These are phyloP conservation scores for Colletotrichum magnum DNA, from an alignment of 2,329 filamentous ascomycete genomes.

Conservation along the genomic window DNA sequence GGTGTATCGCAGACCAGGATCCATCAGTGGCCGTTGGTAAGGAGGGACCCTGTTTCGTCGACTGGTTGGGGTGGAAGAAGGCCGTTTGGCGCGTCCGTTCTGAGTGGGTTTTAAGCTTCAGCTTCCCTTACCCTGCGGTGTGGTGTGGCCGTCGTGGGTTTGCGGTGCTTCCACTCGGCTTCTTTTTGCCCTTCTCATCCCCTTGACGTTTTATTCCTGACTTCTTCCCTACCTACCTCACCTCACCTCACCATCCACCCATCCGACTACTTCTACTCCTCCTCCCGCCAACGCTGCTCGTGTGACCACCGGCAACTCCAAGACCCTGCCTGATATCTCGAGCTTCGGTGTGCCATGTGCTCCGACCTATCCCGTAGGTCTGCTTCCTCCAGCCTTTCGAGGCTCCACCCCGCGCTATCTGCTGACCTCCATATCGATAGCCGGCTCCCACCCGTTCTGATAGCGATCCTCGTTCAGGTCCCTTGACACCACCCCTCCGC, in stretches of 20 bases:
- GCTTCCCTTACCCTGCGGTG: constrained; percentile 29
- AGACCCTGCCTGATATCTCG: constrained; percentile 38
- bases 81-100: constrained; percentile 36
- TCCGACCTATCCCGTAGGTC: constrained; percentile 35
- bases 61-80: constrained; percentile 24
- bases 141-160: constrained; percentile 5
- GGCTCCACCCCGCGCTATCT: constrained; percentile 36
- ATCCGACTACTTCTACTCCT: background rate
- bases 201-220: constrained; percentile 4
- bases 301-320: constrained; percentile 29
- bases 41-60: constrained; percentile 35
- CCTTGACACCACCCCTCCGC: constrained; percentile 23
- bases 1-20: constrained; percentile 30
- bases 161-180: constrained; percentile 19
- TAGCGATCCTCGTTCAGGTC: constrained; percentile 33
- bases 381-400: constrained; percentile 32
- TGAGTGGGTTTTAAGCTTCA: constrained; percentile 40
- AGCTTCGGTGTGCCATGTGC: constrained; percentile 39
- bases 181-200: constrained; percentile 10
- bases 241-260: background rate
- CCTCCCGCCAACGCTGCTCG: constrained; percentile 17
- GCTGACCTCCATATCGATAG: constrained; percentile 40
- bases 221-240: background rate
- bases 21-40: constrained; percentile 29
- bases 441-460: constrained; percentile 35